Conservation (phyloP, 805 yeast genomes). For the Schwanniomyces yamadae region DNA sequence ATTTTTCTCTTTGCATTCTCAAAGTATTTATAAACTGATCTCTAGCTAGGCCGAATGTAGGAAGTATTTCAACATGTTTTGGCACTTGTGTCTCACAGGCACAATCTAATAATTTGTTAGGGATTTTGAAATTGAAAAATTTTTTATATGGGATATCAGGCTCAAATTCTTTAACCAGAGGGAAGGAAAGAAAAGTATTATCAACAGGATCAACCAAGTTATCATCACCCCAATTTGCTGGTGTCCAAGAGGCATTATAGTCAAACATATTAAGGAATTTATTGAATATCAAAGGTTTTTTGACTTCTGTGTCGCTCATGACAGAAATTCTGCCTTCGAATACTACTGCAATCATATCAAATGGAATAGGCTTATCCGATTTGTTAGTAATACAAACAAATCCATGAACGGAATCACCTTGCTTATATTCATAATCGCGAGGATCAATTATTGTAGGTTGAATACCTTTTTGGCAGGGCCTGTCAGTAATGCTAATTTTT, state of each 20-base stretch:
- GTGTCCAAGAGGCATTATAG: conserved; percentile 50
- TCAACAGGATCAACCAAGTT: conserved; percentile 27
- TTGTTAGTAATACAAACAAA: conserved; percentile 45
- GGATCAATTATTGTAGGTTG: conserved; percentile 29
- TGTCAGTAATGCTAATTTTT: conserved; percentile 31
- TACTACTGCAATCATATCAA: conserved; percentile 61
- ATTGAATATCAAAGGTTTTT: conserved; percentile 16
- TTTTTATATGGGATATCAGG: conserved; percentile 32
- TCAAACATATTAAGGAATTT: conserved; percentile 51
- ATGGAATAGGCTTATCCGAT: conserved; percentile 43
- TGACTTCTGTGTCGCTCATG: conserved; percentile 20
- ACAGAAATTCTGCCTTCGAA: conserved; percentile 49
- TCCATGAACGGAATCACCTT: conserved; percentile 67
- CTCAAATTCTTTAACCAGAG: conserved; percentile 10
- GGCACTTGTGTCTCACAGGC: conserved; percentile 34
- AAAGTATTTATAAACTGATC: conserved; percentile 17
- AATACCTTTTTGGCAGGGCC: conserved; percentile 27
- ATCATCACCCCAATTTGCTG: conserved; percentile 30
- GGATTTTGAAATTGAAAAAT: conserved; percentile 42
- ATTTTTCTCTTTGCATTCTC: conserved; percentile 20
- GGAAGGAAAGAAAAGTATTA: conserved; percentile 19
- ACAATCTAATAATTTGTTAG: conserved; percentile 34
- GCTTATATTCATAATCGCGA: conserved; percentile 49
- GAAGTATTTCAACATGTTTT: conserved; percentile 35
- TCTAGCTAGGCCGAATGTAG: conserved; percentile 32